Evolutionary conservation across 177 flowering plant genomes (phyloP), one percentile per base, ranked within the genome.

Genomic region (Vitis hybrid): DNA sequence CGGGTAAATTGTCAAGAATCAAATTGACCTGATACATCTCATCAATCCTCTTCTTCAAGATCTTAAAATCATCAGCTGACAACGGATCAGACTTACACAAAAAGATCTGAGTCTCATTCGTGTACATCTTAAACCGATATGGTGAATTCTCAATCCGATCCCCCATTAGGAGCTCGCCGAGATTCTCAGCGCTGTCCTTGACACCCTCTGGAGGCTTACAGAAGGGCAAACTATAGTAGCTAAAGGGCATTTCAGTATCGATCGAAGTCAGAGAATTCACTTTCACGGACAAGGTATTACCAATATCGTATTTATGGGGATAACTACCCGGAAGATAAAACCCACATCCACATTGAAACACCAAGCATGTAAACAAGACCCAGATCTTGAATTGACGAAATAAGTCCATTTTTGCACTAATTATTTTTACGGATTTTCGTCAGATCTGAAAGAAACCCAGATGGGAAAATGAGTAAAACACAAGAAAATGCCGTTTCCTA

Each of bases 121-220:
- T 77, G 59, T 73, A 75, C 83, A 84, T 90, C 78, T 75, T 76
- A 70, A 89, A 89, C 80, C 71, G 65, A 71, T 89, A 87, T 0
- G 93, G 93, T 0, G 93, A 90, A 62, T 85, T 90, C 82, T 90
- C 96, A 39, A 90, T 90, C 80, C 91, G 79, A 72, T 90, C 96
- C 6, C 93, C 96, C 96, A 90, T 85, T 15, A 90, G 83, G 48
- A 90, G 88, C 82, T 90, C 93, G 22, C 96, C 96, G 0, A 90
- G 91, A 70, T 89, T 89, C 79, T 89, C 96, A 19, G 87, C 87
- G 66, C 87, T 89, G 74, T 89, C 89, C 70, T 90, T 89, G 2
- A 90, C 85, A 70, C 93, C 96, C 66, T 75, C 96, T 2, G 2
- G 13, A 2, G 93, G 96, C 62, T 81, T 62, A 74, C 96, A 89